Percentiles rank a stretch among this genome's conserved stretches.
Conservation (phyloP, 495 filamentous ascomycete species). For the Hypomontagnella submonticulosa region DNA sequence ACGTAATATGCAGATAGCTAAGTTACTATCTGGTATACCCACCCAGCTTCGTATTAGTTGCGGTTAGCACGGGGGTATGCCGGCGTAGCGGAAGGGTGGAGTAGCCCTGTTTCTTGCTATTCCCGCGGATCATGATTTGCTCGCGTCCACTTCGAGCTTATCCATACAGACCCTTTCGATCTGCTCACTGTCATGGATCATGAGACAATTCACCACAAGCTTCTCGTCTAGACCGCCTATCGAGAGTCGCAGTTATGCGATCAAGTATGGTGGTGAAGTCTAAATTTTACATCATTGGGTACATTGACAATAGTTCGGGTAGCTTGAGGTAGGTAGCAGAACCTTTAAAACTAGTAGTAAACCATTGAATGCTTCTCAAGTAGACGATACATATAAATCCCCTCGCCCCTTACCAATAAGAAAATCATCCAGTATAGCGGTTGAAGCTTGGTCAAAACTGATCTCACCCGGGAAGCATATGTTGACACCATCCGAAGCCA, state of each 20-base stretch:
- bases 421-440: conserved; percentile 5
- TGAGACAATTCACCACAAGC: conserved; percentile 14
- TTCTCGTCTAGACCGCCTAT: neutral
- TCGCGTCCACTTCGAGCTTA: neutral
- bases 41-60: conserved; percentile 17
- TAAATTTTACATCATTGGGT: too few species aligned
- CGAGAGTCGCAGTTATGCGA: neutral
- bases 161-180: conserved; percentile 6
- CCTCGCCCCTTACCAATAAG: neutral
- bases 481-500: conserved; percentile 20
- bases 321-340: too few species aligned
- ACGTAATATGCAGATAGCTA: conserved; percentile 27
- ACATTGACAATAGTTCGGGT: too few species aligned
- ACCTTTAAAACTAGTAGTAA: too few species aligned
- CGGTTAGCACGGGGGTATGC: conserved; percentile 23
- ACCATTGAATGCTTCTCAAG: neutral
- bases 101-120: conserved; percentile 17
- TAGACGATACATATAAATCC: neutral
- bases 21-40: conserved; percentile 6
- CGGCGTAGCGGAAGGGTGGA: conserved; percentile 30
- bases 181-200: conserved; percentile 14
- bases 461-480: conserved; percentile 16
- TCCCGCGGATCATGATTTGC: conserved; percentile 30
- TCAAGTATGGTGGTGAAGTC: too few species aligned
- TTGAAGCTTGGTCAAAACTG: conserved; percentile 1